Base-by-base conservation (phyloP, 2,329 filamentous ascomycete genomes). In the Blastomyces gilchristii region DNA sequence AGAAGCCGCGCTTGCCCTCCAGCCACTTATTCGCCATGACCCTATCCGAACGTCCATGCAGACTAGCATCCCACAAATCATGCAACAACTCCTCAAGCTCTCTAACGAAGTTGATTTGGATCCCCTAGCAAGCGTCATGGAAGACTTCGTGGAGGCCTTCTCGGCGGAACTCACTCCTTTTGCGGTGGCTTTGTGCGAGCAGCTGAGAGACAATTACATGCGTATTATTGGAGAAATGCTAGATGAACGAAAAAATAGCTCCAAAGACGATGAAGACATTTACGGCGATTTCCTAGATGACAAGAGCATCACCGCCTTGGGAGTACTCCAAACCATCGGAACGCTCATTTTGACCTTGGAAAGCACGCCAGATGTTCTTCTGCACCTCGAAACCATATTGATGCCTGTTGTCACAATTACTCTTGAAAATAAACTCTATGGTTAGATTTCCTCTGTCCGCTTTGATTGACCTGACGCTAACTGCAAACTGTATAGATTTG, bases 91-190 rank as follows among this genome's bases (percentile, higher is more conserved):
- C 16, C 82, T 99, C 62, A 97, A 97, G 79, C 81, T 99, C 63
- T 93, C 94, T 37, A 99, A 99, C 72, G 94, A 99, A 77, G 94
- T 95, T 64, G 94, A 99, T 73, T 93, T 99, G 58, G 94, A 99
- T 75, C 92, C 94, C 5, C 82, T 99, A 50, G 93, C 94, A 28
- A 97, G 97, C 71, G 94, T 99, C 49, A 99, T 99, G 94, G 94
- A 99, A 77, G 94, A 99, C 73, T 99, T 99, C 73, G 94, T 99
- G 56, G 94, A 99, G 76, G 92, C 97, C 2, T 99, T 99, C 73
- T 93, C 94, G n/a, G 84, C 91, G 2, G 94, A 99, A 74, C 83
- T 99, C 57, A 97, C 94, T 6, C 94, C 94, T 2, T 99, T 99
- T 71, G 94, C 94, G 12, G 93, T 99, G 41, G 94, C 94, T 4